Evolutionary conservation across 176 grass and related monocot species (phyloP), one percentile per base, ranked within the genome.

Genomic region (Ampelocalamus luodianensis): DNA sequence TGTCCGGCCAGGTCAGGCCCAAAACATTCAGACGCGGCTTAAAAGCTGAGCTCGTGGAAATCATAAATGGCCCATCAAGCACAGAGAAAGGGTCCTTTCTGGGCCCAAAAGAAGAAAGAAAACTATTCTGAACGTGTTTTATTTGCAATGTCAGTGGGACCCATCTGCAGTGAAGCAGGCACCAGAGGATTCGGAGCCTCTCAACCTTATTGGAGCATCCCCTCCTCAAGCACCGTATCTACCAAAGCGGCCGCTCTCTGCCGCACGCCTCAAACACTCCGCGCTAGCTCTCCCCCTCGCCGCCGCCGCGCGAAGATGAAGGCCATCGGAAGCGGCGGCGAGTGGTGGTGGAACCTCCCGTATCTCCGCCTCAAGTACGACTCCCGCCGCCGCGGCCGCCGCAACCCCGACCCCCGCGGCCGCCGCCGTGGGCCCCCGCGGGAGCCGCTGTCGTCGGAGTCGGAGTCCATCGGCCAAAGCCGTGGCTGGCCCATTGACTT

Each of bases 391-490:
- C 79, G 88, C 65, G 46, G 88, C 56, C 88, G 83, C 58, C 88
- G 88, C 66, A 83, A 78, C 66, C 75, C 85, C 6, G 88, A 90
- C 60, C 59, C 79, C 23, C 89, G 89, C 29, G 84, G 79, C 50
- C 80, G 89, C 65, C 84, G 80, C 79, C 84, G 68, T 51, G 84
- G 40, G 0, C 80, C 79, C 59, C 89, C 49, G 13, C 75, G 68
- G 80, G 61, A 83, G 80, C 84, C 85, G 82, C 79, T 80, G 13
- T 94, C 91, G 15, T 93, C 96, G 29, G 92, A 90, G 32, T 98
- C 96, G 22, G 91, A 96, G 49, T 94, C 96, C 69, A 36, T 88
- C 26, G 46, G 86, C 63, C 26, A 84, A 45, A 75, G 64, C 26
- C 39, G 72, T 18, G 83, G 90, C n/a, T 82, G 88, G 87, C 83